Base-by-base conservation (phyloP, 2,329 filamentous ascomycete genomes). In the Sclerotinia trifoliorum region DNA sequence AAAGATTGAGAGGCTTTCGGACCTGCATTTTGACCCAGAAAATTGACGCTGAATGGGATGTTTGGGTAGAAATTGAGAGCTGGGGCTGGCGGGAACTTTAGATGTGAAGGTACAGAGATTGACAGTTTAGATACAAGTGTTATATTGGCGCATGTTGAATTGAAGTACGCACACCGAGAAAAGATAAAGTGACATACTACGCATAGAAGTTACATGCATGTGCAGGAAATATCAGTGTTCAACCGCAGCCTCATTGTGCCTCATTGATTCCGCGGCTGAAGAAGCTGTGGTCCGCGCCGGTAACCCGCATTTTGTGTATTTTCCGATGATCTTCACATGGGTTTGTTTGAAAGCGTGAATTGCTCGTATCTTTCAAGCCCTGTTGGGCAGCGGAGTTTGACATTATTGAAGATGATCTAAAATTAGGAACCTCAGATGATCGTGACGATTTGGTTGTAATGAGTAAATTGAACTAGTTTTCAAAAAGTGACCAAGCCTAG, bases 281-380 rank as follows among this genome's bases (percentile, higher is more conserved):
- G 32, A 24, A 5, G 44, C 17, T 8, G 26, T 35, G 21, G 26
- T 44, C 42, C 42, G 57, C 57, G 17, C 10, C 26, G 19, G 44
- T 13, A 49, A 61, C 21, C 58, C 44, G 29, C 44, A 49, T 35
- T 61, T 49, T n/a, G 19, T 3, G 39, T 24, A 51, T 51, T 39
- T 21, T 62, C 60, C 46, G 60, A 51, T 21, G 60, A 51, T 62
- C n/a, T 51, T 62, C 46, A 51, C 46, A 62, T 51, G 58, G 58
- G 24, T 61, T n/a, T 19, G 39, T 24, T 15, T 35, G 21, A 49
- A 29, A 10, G 44, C n/a, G 13, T 42, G 32, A 26, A 26, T 42
- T 44, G 21, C n/a, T 44, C 39, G n/a, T 49, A 46, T 35, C 17
- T 49, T 49, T 35, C 1, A 32, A 35, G 26, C 24, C 21, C 26